Evolutionary conservation across 495 filamentous ascomycete genomes (phyloP).

Genomic region (Cudoniella acicularis): DNA sequence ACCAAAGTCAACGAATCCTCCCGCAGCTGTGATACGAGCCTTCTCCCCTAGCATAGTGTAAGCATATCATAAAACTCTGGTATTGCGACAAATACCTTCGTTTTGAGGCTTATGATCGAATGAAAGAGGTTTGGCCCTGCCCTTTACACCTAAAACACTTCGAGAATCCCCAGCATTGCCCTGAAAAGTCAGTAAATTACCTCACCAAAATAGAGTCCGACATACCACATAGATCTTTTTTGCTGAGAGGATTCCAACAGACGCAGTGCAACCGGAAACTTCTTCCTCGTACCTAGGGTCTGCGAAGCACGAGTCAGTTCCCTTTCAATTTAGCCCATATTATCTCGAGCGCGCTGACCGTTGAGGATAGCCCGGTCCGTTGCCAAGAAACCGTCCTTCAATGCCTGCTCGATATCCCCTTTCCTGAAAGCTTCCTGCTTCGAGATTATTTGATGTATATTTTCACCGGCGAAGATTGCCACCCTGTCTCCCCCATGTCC

Average conservation of each 20-base stretch:
- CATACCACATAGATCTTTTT: slow-evolving; percentile 94
- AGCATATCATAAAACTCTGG: neutral
- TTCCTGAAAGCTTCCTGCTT: slow-evolving; percentile 91
- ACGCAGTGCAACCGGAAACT: slow-evolving; percentile 95
- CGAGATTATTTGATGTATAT: slow-evolving; percentile 88
- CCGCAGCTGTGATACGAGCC: slow-evolving; percentile 89
- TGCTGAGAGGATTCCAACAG: slow-evolving; percentile 80
- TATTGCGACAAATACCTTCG: slow-evolving; percentile 60
- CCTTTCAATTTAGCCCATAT: slow-evolving; percentile 1
- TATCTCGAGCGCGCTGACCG: slow-evolving; percentile 51
- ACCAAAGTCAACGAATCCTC: slow-evolving; percentile 97
- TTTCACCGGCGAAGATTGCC: slow-evolving; percentile 84
- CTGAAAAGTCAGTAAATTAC: slow-evolving; percentile 39
- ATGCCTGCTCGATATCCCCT: slow-evolving; percentile 88
- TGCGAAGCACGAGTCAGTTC: slow-evolving; percentile 37
- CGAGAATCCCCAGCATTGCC: slow-evolving; percentile 96
- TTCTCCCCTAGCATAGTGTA: slow-evolving; percentile 70
- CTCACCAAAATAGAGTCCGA: slow-evolving; percentile 25
- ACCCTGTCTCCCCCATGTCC: slow-evolving; percentile 97
- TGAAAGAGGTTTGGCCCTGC: slow-evolving; percentile 91
- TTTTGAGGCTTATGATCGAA: slow-evolving; percentile 99
- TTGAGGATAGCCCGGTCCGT: slow-evolving; percentile 94
- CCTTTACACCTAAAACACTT: slow-evolving; percentile 91
- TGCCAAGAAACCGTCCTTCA: slow-evolving; percentile 96
- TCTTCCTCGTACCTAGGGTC: slow-evolving; percentile 96